These are phyloP conservation scores for Nemania serpens DNA, from an alignment of 2,329 filamentous ascomycete genomes.

Conservation along the genomic window DNA sequence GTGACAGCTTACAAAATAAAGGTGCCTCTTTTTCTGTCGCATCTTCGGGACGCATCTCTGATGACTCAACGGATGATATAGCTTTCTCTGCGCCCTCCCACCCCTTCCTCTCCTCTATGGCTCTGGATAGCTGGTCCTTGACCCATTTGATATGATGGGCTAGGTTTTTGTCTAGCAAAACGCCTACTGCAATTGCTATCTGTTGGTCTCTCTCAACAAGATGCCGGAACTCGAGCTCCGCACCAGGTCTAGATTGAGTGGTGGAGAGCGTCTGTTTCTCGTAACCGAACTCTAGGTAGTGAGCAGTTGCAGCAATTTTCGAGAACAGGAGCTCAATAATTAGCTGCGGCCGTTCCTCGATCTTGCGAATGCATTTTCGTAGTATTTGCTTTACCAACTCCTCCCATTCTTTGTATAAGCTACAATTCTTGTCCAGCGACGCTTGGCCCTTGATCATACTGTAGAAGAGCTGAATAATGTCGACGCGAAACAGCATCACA, in stretches of 20 bases:
- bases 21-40: slow-evolving; percentile 48
- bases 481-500: slow-evolving; percentile 85
- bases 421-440: slow-evolving; percentile 67
- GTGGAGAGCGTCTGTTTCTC: slow-evolving; percentile 74
- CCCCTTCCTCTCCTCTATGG: slow-evolving; percentile 72
- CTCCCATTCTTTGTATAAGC: slow-evolving; percentile 87
- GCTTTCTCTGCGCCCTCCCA: slow-evolving; percentile 77
- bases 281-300: slow-evolving; percentile 88
- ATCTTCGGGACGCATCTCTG: slow-evolving; percentile 34
- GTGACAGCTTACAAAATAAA: slow-evolving; percentile 56
- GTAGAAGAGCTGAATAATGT: slow-evolving; percentile 87
- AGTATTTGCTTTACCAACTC: slow-evolving; percentile 85
- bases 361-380: slow-evolving; percentile 78
- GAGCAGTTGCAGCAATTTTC: slow-evolving; percentile 81
- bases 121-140: slow-evolving; percentile 69
- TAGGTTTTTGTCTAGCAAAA: slow-evolving; percentile 79
- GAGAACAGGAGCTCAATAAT: slow-evolving; percentile 94
- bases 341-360: slow-evolving; percentile 82
- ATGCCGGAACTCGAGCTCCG: slow-evolving; percentile 81
- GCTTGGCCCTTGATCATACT: slow-evolving; percentile 90
- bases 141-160: slow-evolving; percentile 80
- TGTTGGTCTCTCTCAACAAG: slow-evolving; percentile 71
- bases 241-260: slow-evolving; percentile 68
- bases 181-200: slow-evolving; percentile 78
- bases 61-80: slow-evolving; percentile 49